A percentile compares a stretch with the other conserved stretches of the same genome.
These are phyloP conservation scores for Heliosperma pusillum DNA, from an alignment of 148 eudicot genomes.

Conservation along the genomic window DNA sequence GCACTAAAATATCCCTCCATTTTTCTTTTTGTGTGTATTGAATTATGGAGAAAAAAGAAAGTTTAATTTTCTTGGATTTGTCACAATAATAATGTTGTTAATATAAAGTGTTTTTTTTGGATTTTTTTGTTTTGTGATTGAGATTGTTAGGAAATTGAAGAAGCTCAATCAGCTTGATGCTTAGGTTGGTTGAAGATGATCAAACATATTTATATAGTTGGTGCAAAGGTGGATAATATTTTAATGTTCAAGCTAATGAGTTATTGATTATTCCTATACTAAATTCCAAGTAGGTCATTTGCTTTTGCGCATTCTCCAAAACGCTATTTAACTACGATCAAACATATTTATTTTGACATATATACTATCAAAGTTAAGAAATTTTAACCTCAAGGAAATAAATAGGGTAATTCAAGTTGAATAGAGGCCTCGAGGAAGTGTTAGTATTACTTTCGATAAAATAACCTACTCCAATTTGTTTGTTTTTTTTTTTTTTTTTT, in stretches of 20 bases:
- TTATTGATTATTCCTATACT: too few relatives aligned
- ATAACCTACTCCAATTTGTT: too few relatives aligned
- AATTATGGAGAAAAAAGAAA: not conserved
- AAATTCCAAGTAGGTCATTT: too few relatives aligned
- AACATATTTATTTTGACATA: too few relatives aligned
- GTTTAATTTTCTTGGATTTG: not conserved
- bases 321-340: too few relatives aligned
- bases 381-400: too few relatives aligned
- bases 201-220: slow-evolving; percentile 25
- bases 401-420: too few relatives aligned
- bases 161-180: not conserved
- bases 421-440: too few relatives aligned
- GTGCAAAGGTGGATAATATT: not conserved
- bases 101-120: not conserved
- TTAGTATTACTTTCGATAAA: too few relatives aligned
- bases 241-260: not conserved
- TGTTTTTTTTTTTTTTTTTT: too few relatives aligned
- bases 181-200: slow-evolving; percentile 10
- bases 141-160: not conserved
- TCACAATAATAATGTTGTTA: not conserved
- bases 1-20: slow-evolving; percentile 46
- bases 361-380: too few relatives aligned
- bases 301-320: too few relatives aligned
- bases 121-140: not conserved
- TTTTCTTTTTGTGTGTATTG: not conserved